Conservation (phyloP, 2,329 filamentous ascomycete genomes). For the Cladosporium sp. region DNA sequence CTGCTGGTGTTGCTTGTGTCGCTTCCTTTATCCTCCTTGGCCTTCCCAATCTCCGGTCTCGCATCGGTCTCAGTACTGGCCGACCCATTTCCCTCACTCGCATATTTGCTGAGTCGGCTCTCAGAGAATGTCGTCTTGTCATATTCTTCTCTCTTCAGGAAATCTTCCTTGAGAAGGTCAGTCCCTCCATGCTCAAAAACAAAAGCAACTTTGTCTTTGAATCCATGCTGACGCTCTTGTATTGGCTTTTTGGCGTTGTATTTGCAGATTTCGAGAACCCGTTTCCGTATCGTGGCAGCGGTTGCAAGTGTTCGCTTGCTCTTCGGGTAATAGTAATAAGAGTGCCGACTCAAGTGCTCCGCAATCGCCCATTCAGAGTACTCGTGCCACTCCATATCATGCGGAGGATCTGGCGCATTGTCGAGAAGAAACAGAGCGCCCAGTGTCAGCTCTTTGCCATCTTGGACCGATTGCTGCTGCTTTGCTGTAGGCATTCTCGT, state of each 20-base stretch:
- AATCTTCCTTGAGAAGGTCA: background rate
- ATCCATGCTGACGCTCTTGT: background rate
- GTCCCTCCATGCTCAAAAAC: background rate
- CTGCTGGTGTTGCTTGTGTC: background rate
- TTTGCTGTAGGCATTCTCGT: background rate
- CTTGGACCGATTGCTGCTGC: background rate
- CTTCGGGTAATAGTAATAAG: background rate
- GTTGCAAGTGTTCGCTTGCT: background rate
- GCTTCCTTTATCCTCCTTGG: background rate
- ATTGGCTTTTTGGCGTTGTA: no score
- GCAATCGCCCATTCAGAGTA: background rate
- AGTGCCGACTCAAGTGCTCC: background rate
- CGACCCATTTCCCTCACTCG: background rate
- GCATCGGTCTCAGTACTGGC: background rate
- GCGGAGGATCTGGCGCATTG: background rate
- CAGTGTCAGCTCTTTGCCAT: background rate
- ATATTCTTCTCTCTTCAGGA: background rate
- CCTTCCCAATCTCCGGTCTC: background rate
- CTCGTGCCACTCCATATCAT: background rate
- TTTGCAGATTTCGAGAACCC: background rate
- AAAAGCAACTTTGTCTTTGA: background rate
- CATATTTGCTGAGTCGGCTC: background rate
- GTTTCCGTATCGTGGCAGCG: background rate
- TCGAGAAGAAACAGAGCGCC: background rate
- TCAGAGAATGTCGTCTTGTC: background rate